A percentile compares a stretch with the other conserved stretches of the same genome.
Conservation (phyloP, 306 rosid species). For the Luffa acutangula region DNA sequence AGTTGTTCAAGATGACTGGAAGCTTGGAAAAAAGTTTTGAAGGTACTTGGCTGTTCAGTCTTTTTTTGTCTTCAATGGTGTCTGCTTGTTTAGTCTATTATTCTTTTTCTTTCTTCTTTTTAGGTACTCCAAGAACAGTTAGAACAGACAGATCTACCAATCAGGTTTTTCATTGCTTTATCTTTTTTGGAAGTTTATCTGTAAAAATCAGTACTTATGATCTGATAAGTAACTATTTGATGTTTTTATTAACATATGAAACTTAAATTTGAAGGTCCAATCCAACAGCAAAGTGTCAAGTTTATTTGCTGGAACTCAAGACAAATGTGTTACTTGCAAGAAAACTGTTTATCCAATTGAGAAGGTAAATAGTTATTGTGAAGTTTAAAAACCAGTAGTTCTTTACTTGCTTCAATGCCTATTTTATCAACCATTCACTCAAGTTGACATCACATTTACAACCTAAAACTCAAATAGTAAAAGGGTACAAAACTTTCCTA, state of each 20-base stretch:
- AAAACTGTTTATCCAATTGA: slow-evolving; percentile 89
- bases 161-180: slow-evolving; percentile 34
- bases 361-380: slow-evolving; percentile 35
- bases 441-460: neutral
- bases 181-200: neutral
- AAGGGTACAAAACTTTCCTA: neutral
- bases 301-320: slow-evolving; percentile 81
- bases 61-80: neutral
- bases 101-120: neutral
- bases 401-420: neutral
- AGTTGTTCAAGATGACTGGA: slow-evolving; percentile 85
- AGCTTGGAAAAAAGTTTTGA: slow-evolving; percentile 95
- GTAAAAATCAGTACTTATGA: neutral
- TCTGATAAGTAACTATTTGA: neutral
- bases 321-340: slow-evolving; percentile 78
- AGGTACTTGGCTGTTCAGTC: slow-evolving; percentile 29
- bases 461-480: neutral
- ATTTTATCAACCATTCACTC: neutral
- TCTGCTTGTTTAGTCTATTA: neutral
- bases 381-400: neutral
- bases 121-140: slow-evolving; percentile 59
- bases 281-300: slow-evolving; percentile 58
- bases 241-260: neutral
- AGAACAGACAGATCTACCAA: slow-evolving; percentile 52
- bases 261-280: slow-evolving; percentile 39